These are phyloP conservation scores for Clonostachys byssicola DNA, from an alignment of 2,329 filamentous ascomycete genomes.

Conservation along the genomic window DNA sequence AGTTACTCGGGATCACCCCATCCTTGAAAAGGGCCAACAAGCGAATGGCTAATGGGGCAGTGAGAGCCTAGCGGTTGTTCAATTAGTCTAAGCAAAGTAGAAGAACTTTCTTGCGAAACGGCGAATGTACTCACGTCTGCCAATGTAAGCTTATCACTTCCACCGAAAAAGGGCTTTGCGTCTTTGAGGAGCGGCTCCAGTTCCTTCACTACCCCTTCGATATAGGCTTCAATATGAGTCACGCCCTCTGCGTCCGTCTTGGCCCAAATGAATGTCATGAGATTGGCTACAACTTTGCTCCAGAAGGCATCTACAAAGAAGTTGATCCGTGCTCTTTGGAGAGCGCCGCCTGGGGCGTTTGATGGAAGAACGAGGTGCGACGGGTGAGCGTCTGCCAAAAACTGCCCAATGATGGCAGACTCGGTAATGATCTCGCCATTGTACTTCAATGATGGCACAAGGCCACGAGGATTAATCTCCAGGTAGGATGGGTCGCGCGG, in stretches of 20 bases:
- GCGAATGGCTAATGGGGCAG: constrained; percentile 64
- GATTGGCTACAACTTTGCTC: constrained; percentile 47
- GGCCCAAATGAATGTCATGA: constrained; percentile 40
- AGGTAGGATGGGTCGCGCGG: constrained; percentile 74
- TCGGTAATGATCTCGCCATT: constrained; percentile 67
- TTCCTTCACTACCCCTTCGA: constrained; percentile 60
- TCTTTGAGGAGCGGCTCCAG: constrained; percentile 64
- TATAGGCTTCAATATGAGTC: constrained; percentile 40
- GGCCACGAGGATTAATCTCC: constrained; percentile 71
- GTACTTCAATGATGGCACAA: constrained; percentile 69
- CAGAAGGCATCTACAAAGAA: constrained; percentile 72
- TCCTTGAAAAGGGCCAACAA: constrained; percentile 50
- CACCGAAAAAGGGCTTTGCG: constrained; percentile 59
- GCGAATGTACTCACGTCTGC: constrained; percentile 56
- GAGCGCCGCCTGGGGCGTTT: constrained; percentile 45
- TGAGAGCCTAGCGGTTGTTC: constrained; percentile 42
- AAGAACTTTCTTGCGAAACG: not conserved
- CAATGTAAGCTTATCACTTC: constrained; percentile 60
- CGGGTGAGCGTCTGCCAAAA: constrained; percentile 65
- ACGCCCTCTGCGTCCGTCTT: constrained; percentile 45
- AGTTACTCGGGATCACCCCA: constrained; percentile 42
- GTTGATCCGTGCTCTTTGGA: constrained; percentile 59
- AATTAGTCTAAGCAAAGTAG: constrained; percentile 3
- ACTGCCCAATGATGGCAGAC: constrained; percentile 69
- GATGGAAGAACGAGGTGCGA: constrained; percentile 60